Evolutionary conservation across 345 rosid species (phyloP).

Genomic region (Linum trigynum): DNA sequence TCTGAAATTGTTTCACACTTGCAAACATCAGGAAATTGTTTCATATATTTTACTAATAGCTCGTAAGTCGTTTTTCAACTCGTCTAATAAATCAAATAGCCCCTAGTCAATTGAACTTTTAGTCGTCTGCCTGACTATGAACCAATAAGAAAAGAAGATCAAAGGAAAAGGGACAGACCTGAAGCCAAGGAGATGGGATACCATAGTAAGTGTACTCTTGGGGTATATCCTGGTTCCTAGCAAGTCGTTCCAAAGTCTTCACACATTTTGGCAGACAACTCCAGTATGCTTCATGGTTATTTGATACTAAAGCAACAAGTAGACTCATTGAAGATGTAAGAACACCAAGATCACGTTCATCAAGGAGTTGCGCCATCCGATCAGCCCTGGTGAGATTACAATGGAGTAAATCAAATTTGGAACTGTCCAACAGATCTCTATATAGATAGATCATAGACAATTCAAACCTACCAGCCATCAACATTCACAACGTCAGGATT

Average conservation of each 20-base stretch:
- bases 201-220: constrained; percentile 99
- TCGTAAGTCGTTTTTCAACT: too few relatives aligned
- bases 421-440: not conserved
- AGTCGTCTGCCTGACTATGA: not conserved
- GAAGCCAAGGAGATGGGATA: constrained; percentile 99
- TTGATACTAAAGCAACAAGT: constrained; percentile 92
- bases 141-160: constrained; percentile 27
- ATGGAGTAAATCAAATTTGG: not conserved
- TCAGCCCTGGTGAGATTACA: constrained; percentile 55
- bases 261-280: constrained; percentile 95
- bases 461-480: constrained; percentile 81
- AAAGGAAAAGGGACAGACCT: constrained; percentile 42
- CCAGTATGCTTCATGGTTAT: constrained; percentile 87
- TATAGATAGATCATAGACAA: not conserved
- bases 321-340: constrained; percentile 94
- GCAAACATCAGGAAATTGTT: not conserved
- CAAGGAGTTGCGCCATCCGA: constrained; percentile 94
- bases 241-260: constrained; percentile 83
- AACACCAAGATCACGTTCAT: constrained; percentile 99
- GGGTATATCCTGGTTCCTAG: constrained; percentile 95
- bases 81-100: constrained; percentile 9
- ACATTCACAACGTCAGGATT: constrained; percentile 90
- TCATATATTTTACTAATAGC: not conserved
- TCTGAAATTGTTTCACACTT: not conserved
- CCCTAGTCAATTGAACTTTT: constrained; percentile 13